Evolutionary conservation across 2,329 filamentous ascomycete genomes (phyloP).

Genomic region (Aspergillus fischeri): DNA sequence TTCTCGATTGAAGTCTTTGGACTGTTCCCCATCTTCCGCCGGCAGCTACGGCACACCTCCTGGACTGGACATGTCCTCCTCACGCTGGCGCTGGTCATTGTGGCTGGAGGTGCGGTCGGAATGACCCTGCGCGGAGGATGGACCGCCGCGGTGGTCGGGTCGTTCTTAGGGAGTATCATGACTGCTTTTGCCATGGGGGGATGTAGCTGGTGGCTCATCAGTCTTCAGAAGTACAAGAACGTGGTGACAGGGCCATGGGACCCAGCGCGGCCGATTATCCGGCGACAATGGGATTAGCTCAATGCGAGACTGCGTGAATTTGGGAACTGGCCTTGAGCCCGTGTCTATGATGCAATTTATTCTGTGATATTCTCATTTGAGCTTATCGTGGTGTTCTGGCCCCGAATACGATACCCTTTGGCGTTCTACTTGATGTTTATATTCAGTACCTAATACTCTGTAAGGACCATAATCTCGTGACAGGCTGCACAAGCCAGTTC

Average conservation of each 20-base stretch:
- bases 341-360: not conserved
- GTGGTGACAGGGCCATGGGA: conserved; percentile 98
- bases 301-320: not conserved
- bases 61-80: conserved; percentile 76
- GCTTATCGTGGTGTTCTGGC: not conserved
- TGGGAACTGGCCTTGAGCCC: not conserved
- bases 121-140: conserved; percentile 54
- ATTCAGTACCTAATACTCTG: not conserved
- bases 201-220: conserved; percentile 97
- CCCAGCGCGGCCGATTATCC: conserved; percentile 69
- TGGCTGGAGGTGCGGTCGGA: conserved; percentile 74
- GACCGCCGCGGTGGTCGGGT: conserved; percentile 62
- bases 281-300: conserved; percentile 39
- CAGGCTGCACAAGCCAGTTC: not conserved
- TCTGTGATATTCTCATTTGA: conserved; percentile 1
- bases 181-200: conserved; percentile 80
- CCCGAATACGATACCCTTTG: not conserved
- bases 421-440: not conserved
- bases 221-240: conserved; percentile 97
- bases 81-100: conserved; percentile 70
- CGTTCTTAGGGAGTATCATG: conserved; percentile 69
- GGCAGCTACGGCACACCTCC: conserved; percentile 75
- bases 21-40: conserved; percentile 93
- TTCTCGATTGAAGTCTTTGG: conserved; percentile 98
- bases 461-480: not conserved